A percentile compares a stretch with the other conserved stretches of the same genome.
Evolutionary conservation across 2,329 filamentous ascomycete genomes (phyloP).

Genomic region (Colletotrichum tanaceti): DNA sequence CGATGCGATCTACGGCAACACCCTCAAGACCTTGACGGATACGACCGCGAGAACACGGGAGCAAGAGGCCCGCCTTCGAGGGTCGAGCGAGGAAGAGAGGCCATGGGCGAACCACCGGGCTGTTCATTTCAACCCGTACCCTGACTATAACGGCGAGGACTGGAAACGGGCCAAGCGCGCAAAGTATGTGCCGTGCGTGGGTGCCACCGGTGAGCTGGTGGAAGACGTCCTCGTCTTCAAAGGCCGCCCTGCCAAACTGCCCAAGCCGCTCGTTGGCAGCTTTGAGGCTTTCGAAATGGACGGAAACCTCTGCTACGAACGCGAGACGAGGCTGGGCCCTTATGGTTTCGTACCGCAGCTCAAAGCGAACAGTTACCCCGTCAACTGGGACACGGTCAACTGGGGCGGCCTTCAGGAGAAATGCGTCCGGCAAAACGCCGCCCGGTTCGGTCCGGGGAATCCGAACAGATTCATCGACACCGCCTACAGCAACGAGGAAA

Average conservation of each 20-base stretch:
- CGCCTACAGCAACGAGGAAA: not conserved
- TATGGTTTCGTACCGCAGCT: conserved; percentile 68
- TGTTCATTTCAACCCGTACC: conserved; percentile 76
- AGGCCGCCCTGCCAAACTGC: conserved; percentile 68
- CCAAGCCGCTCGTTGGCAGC: conserved; percentile 71
- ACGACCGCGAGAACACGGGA: conserved; percentile 47
- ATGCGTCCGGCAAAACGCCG: conserved; percentile 74
- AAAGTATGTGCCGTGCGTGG: conserved; percentile 71
- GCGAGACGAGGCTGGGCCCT: conserved; percentile 76
- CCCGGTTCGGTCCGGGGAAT: conserved; percentile 65
- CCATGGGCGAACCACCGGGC: conserved; percentile 56
- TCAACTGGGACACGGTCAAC: conserved; percentile 72
- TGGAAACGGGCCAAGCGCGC: conserved; percentile 70
- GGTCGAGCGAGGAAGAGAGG: conserved; percentile 44
- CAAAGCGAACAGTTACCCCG: conserved; percentile 53
- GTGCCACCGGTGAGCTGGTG: conserved; percentile 68
- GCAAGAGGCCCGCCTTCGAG: conserved; percentile 18
- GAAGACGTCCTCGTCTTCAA: conserved; percentile 75
- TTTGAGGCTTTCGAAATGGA: conserved; percentile 71
- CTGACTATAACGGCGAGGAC: conserved; percentile 71
- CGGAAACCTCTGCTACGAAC: conserved; percentile 73
- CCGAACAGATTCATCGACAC: conserved; percentile 56
- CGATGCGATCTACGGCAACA: conserved; percentile 67
- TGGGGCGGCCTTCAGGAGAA: conserved; percentile 78
- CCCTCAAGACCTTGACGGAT: conserved; percentile 59